Conservation (phyloP, 2,329 filamentous ascomycete species). For the Chalara sp. region DNA sequence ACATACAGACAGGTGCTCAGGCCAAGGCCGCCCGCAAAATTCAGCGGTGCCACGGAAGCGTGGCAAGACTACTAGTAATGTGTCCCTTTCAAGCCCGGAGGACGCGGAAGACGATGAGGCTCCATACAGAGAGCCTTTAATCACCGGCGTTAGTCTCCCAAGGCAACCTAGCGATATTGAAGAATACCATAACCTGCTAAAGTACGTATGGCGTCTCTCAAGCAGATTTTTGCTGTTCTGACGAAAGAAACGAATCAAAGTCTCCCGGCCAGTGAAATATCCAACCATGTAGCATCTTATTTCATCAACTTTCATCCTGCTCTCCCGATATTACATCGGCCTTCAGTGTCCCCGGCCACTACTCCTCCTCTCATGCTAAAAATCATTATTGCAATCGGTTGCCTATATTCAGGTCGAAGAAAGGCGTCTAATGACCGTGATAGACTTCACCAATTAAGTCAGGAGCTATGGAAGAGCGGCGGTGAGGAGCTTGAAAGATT, state of each 20-base stretch:
- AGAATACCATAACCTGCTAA: not conserved
- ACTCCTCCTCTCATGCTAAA: conserved; percentile 1
- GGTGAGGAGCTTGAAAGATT: not conserved
- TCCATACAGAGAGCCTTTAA: no score
- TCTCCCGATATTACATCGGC: conserved; percentile 6
- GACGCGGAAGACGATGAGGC: no score
- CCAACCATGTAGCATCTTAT: not conserved
- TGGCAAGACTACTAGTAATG: no score
- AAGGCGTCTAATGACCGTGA: not conserved
- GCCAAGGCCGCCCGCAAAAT: not conserved
- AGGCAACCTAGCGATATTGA: not conserved
- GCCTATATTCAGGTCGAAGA: conserved; percentile 2
- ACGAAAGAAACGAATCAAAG: not conserved
- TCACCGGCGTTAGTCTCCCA: not conserved
- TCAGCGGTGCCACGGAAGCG: no score
- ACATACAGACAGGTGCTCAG: conserved; percentile 1
- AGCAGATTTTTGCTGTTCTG: not conserved
- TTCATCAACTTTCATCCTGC: conserved; percentile 5
- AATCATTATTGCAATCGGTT: conserved; percentile 4
- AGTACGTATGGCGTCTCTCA: not conserved
- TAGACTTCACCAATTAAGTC: not conserved
- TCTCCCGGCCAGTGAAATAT: not conserved
- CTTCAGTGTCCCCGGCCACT: not conserved
- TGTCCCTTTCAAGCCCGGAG: no score
- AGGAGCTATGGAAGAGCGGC: conserved; percentile 2